Evolutionary conservation across 1,139 yeast genomes (phyloP).

Genomic region (Debaryomycetaceae sp.): DNA sequence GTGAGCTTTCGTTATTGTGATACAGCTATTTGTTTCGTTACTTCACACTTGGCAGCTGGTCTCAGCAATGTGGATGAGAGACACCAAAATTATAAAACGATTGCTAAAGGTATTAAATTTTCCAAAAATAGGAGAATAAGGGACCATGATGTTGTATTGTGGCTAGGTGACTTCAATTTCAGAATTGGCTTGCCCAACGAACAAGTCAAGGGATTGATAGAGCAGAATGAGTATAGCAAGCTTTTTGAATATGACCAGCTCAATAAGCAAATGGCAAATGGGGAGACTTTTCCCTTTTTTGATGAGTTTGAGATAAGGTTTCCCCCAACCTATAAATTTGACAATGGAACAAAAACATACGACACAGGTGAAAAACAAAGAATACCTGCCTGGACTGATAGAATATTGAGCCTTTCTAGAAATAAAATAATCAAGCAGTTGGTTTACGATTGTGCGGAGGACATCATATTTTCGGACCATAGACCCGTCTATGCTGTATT

Average conservation of each 20-base stretch:
- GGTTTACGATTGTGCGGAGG: constrained; percentile 59
- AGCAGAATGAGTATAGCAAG: constrained; percentile 46
- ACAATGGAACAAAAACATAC: constrained; percentile 71
- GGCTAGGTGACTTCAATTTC: constrained; percentile 93
- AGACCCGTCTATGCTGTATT: constrained; percentile 86
- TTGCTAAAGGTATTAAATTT: constrained; percentile 55
- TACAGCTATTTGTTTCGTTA: constrained; percentile 72
- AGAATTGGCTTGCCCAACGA: constrained; percentile 70
- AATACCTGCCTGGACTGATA: constrained; percentile 96
- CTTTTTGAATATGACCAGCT: constrained; percentile 76
- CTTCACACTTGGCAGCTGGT: constrained; percentile 93
- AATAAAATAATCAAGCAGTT: constrained; percentile 60
- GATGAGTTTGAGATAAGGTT: constrained; percentile 75
- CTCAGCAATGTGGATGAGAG: constrained; percentile 73
- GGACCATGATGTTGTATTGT: constrained; percentile 84
- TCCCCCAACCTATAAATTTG: constrained; percentile 90
- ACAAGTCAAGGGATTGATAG: constrained; percentile 56
- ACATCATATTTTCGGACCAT: constrained; percentile 81
- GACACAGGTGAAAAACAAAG: constrained; percentile 90
- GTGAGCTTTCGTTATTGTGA: constrained; percentile 75
- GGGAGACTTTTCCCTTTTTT: constrained; percentile 64
- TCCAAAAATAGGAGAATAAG: constrained; percentile 46
- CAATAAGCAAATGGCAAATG: constrained; percentile 63
- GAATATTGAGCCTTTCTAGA: constrained; percentile 50
- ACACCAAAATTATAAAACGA: constrained; percentile 73